Base-by-base conservation (phyloP, 2,329 filamentous ascomycete genomes). In the Zalaria obscura region DNA sequence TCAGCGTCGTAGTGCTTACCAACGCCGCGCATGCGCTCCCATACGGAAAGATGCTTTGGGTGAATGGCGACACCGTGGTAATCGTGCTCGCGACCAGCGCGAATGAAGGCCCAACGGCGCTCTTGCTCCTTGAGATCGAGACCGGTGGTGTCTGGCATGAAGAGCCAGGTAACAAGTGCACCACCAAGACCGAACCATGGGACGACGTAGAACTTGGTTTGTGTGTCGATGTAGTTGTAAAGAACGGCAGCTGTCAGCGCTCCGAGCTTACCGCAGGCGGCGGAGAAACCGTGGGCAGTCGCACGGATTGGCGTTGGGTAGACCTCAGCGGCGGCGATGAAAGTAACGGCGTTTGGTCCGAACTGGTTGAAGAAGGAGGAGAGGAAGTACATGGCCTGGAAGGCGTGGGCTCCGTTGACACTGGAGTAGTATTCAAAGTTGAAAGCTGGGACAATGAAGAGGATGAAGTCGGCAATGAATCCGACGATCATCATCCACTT, bases 331-430 rank as follows among this genome's bases (percentile, higher is more conserved):
- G 89, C 89, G 31, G 93, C 84, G 51, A 96, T 76, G 82, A 96
- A 96, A 47, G 88, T 94, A 55, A 95, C 87, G 37, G 78, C 81
- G 73, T 96, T 96, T 63, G 89, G 89, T 8, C 89, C 89, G 56
- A 96, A 96, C 61, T 96, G 89, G 73, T 95, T 95, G 79, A 96
- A 96, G 72, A 96, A 96, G 25, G 85, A 93, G 5, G 86, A 93
- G 52, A 96, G 63, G 68, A 94, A 95, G 73, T 95, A 95, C 86
- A 96, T 94, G 58, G 88, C 78, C 69, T 95, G 88, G 79, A 96
- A 96, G n/a, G 73, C 69, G 56, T 85, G 78, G 60, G 95, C 81
- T 53, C 85, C 76, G 4, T 69, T 68, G 1, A 72, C 66, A 39
- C 69, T 70, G 18, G 75, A 86, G 69, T 87, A 95, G 75, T 91